Evolutionary conservation across 768 basidiomycete genomes (phyloP), one percentile per base, ranked within the genome.

Genomic region (Strobilomyces confusus): DNA sequence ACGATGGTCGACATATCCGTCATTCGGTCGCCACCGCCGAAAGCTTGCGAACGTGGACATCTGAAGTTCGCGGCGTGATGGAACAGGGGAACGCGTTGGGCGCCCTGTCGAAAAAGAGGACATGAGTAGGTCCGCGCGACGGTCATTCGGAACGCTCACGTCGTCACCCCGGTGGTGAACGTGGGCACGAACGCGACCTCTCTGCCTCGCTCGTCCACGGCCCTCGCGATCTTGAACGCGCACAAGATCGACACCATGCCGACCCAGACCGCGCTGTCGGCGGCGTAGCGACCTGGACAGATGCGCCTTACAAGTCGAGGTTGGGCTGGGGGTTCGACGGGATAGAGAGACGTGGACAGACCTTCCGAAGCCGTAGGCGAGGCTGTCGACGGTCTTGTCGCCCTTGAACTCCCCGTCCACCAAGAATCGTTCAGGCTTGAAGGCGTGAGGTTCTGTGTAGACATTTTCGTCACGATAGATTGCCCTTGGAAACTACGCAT

Each of bases 351-450:
- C 19, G n/a, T 40, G 19, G 12, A 20, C 20, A 43, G 51, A 63
- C 66, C 62, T 64, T 20, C 66, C 64, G 37, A 67, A 68, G 25
- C 63, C 60, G 46, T 56, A 67, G 41, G 30, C 37, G 15, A 54
- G n/a, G 13, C 42, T 52, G 14, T 55, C 34, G 3, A 22, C 23
- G 9, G 40, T 22, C 22, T 44, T 45, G 23, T 51, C 42, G 8
- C 44, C 46, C 1, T 23, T 32, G 33, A 55, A 49, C 30, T 17
- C 48, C 2, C 61, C 69, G 14, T 51, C 50, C 22, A 47, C 44
- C 9, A 71, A 45, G 50, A 63, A 72, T 17, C 72, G 59, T 51
- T 72, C 70, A 6, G 69, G 72, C 34, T 61, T 64, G 58, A 73
- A 71, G 9, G 38, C 48, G 6, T 64, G 44, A 3, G 65, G 58